phyloP scores from a whole-genome alignment of 1,284 basidiomycete genomes.

The Cerrena zonata region DNA sequence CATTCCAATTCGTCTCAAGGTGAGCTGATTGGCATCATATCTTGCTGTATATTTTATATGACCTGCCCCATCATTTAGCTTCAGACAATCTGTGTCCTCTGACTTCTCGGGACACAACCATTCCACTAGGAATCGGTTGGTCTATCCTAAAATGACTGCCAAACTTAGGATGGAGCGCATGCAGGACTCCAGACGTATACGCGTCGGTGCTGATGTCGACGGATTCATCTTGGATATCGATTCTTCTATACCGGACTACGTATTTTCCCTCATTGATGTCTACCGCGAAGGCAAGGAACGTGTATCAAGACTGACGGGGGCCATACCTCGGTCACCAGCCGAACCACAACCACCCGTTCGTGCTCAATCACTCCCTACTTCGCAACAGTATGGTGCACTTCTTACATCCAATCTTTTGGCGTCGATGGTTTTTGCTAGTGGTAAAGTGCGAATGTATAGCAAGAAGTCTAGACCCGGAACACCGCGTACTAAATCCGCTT shows the following conservation, averaged over 20 bases:
- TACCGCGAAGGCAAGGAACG: constrained; percentile 79
- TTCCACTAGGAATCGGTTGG: constrained; percentile 65
- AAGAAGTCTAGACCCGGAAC: constrained; percentile 26
- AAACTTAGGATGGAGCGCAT: constrained; percentile 59
- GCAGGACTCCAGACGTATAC: constrained; percentile 49
- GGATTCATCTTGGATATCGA: constrained; percentile 85
- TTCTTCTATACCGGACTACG: constrained; percentile 71
- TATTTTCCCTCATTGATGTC: constrained; percentile 79
- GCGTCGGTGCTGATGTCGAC: constrained; percentile 70
- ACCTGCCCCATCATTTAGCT: constrained; percentile 39
- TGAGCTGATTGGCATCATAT: constrained; percentile 36
- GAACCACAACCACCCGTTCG: constrained; percentile 20
- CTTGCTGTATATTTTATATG: neutral
- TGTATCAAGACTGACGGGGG: constrained; percentile 56
- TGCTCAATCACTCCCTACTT: constrained; percentile 6
- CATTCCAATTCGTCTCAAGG: constrained; percentile 80
- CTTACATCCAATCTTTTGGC: constrained; percentile 62
- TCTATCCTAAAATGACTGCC: constrained; percentile 78
- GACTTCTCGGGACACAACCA: constrained; percentile 75
- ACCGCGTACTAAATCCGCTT: constrained; percentile 31
- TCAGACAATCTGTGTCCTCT: constrained; percentile 61
- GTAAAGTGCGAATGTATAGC: constrained; percentile 66
- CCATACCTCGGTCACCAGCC: constrained; percentile 37
- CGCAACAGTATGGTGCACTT: constrained; percentile 30
- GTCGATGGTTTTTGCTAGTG: constrained; percentile 77